phyloP scores from a whole-genome alignment of 257 asterid genomes.

The Thymus quinquecostatus region DNA sequence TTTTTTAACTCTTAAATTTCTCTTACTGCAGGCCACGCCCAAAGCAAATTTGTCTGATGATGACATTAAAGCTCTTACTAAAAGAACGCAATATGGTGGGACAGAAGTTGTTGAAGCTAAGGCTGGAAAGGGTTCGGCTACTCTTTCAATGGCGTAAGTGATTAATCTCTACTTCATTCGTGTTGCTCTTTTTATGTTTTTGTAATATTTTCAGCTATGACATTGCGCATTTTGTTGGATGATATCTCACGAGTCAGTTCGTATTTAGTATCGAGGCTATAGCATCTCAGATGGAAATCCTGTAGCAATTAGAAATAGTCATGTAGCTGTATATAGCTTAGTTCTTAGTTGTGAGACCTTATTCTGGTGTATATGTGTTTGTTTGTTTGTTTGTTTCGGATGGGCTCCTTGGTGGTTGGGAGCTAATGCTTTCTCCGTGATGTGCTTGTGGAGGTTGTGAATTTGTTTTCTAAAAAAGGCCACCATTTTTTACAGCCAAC shows the following conservation, averaged over 20 bases:
- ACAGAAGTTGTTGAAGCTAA: conserved; percentile 98
- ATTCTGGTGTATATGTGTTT: background rate
- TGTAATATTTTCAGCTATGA: background rate
- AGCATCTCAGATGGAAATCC: background rate
- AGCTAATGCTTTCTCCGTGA: background rate
- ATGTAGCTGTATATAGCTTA: background rate
- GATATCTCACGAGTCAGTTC: background rate
- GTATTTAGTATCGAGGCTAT: background rate
- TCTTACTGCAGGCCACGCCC: conserved; percentile 67
- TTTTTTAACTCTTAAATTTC: background rate
- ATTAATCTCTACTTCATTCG: conserved; percentile 5
- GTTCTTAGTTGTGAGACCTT: background rate
- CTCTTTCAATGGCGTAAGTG: conserved; percentile 98
- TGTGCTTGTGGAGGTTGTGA: background rate
- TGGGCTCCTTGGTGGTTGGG: background rate
- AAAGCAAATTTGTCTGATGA: conserved; percentile 73
- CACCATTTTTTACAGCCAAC: background rate
- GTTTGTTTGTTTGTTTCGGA: background rate
- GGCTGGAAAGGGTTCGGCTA: conserved; percentile 99
- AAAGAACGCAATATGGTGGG: conserved; percentile 97
- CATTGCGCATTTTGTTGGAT: background rate
- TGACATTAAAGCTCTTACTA: conserved; percentile 71
- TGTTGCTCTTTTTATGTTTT: background rate
- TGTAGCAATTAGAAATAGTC: background rate
- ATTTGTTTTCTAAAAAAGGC: background rate